Conservation (phyloP, 305 asterid species). For the Rubia balearica region DNA sequence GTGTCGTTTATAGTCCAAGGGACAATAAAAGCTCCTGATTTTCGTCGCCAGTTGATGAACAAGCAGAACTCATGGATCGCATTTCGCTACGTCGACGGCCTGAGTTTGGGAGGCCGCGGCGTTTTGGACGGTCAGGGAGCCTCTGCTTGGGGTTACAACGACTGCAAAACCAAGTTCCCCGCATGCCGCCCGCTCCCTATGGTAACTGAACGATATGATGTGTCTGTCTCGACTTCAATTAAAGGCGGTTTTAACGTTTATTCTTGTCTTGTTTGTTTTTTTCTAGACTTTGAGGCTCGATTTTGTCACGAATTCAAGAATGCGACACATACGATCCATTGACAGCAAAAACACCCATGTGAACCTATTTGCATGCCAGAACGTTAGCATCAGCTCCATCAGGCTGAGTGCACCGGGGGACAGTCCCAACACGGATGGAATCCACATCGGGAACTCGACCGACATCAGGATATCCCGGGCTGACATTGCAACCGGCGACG, state of each 20-base stretch:
- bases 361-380: slow-evolving; percentile 35
- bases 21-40: slow-evolving; percentile 41
- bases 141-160: slow-evolving; percentile 63
- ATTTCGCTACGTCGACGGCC: slow-evolving; percentile 33
- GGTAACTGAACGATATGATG: slow-evolving; percentile 15
- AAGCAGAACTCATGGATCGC: slow-evolving; percentile 52
- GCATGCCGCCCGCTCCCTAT: slow-evolving; percentile 47
- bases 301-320: slow-evolving; percentile 34
- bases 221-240: no score
- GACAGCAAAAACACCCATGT: slow-evolving; percentile 54
- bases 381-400: slow-evolving; percentile 32
- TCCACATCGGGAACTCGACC: slow-evolving; percentile 42
- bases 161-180: slow-evolving; percentile 32
- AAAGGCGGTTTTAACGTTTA: not conserved
- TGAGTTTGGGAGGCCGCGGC: slow-evolving; percentile 62
- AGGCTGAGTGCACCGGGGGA: slow-evolving; percentile 36
- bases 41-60: slow-evolving; percentile 19
- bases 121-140: slow-evolving; percentile 64
- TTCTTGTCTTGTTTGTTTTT: not conserved
- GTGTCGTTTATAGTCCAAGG: slow-evolving; percentile 40
- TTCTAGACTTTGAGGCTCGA: slow-evolving; percentile 46
- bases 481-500: slow-evolving; percentile 49
- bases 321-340: slow-evolving; percentile 37
- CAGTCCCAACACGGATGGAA: slow-evolving; percentile 71
- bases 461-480: slow-evolving; percentile 26